phyloP scores from a whole-genome alignment of 371 early-diverging fungal genomes.

The Circinella minor region DNA sequence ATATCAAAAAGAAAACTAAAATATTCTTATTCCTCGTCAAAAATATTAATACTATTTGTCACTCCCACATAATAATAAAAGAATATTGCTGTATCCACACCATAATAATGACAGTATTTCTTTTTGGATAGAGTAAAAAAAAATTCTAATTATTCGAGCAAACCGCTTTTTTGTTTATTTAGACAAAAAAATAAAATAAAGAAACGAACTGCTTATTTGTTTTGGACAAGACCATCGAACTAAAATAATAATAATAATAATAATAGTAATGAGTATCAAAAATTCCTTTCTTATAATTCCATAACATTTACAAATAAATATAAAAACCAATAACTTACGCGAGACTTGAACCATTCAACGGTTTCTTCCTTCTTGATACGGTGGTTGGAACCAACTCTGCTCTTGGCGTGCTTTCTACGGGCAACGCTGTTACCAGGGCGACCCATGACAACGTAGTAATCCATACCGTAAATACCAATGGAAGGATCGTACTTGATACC shows the following conservation, averaged over 20 bases:
- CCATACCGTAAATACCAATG: conserved; percentile 99
- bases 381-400: conserved; percentile 94
- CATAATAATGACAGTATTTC: too few species aligned
- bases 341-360: conserved; percentile 87
- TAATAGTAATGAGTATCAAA: neutral
- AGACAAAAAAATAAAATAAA: neutral
- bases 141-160: neutral
- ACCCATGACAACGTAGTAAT: conserved; percentile 98
- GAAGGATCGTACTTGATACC: conserved; percentile 99
- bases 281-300: too few species aligned
- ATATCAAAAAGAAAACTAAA: too few species aligned
- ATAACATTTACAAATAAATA: neutral
- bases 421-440: conserved; percentile 98
- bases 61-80: too few species aligned
- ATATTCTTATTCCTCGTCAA: too few species aligned
- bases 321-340: conserved; percentile 42
- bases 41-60: too few species aligned
- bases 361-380: conserved; percentile 89
- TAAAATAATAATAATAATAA: conserved; percentile 20
- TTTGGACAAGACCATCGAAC: conserved; percentile 89
- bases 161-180: conserved; percentile 5
- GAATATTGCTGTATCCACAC: too few species aligned
- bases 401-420: conserved; percentile 91
- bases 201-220: conserved; percentile 68
- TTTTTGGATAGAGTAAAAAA: too few species aligned